Evolutionary conservation across 179 eudicot genomes (phyloP), one percentile per base, ranked within the genome.

Genomic region (Beta lomatogona): DNA sequence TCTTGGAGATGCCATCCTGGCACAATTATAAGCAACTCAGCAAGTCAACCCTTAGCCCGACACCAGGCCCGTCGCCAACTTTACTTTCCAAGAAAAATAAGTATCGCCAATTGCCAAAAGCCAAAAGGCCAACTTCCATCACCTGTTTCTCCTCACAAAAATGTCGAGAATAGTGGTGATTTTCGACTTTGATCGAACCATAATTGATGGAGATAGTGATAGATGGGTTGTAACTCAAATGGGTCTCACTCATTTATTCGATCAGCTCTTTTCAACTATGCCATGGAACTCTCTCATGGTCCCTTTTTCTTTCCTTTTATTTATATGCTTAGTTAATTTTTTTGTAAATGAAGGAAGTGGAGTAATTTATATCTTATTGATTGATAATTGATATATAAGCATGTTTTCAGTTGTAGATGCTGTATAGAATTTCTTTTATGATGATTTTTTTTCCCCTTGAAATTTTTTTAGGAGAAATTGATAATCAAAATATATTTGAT

Each of bases 281-380:
- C 93, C 94, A 21, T 92, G 92, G 96, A 94, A 89, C 73, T 79
- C 94, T 65, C 86, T 93, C 82, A 94, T 94, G 97, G 97, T 93
- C 7, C 77, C 84, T 83, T 77, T 70, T 9, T 16, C 46, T 71
- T 22, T 9, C n/a, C 46, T 71, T 22, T 15, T 19, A 18, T n/a
- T 61, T 8, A 2, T 61, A 9, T 61, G 31, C 41, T 48, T 60
- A 21, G 6, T 69, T n/a, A 6, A 31, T 44, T 50, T 68, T 13
- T 50, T 41, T 14, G 41, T 8, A 48, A 6, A 48, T 48, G 8
- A 48, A 36, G 41, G 3, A 36, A 36, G 41, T 36, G 41, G 41
- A 36, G 3, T 36, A 36, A 36, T 36, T 36, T 36, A 36, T 2
- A 36, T 36, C 2, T 3, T 36, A 36, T 36, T 36, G 41, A 36